Percentiles rank a stretch among this genome's conserved stretches.
These are phyloP conservation scores for Croton laevigatus DNA, from an alignment of 441 rosid genomes.

Conservation along the genomic window DNA sequence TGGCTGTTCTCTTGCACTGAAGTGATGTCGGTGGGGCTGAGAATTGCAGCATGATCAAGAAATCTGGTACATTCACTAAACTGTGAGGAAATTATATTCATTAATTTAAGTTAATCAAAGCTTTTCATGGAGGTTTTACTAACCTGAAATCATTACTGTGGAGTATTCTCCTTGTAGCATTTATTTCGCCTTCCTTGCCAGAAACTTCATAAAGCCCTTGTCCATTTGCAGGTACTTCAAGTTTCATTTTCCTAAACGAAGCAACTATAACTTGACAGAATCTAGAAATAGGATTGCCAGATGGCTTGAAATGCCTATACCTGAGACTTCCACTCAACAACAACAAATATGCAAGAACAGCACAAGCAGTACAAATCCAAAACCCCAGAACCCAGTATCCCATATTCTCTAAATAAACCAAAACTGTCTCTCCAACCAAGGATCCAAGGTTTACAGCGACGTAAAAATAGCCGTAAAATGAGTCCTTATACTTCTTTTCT, in stretches of 20 bases:
- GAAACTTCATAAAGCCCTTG: conserved; percentile 24
- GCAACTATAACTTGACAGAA: conserved; percentile 44
- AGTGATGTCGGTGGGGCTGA: conserved; percentile 16
- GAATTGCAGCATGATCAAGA: conserved; percentile 52
- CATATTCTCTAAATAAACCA: conserved; percentile 33
- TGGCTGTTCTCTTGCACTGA: not conserved
- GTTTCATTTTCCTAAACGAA: conserved; percentile 28
- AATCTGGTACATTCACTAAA: conserved; percentile 23
- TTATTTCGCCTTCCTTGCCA: conserved; percentile 16
- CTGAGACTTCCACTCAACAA: conserved; percentile 33
- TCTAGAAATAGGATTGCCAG: conserved; percentile 43
- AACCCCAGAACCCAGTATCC: conserved; percentile 39
- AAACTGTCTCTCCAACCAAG: conserved; percentile 32
- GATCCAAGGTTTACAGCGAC: conserved; percentile 41
- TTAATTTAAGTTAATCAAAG: not conserved
- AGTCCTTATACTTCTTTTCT: conserved; percentile 30
- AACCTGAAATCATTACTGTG: conserved; percentile 44
- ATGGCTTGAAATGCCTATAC: conserved; percentile 38
- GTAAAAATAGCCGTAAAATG: conserved; percentile 44
- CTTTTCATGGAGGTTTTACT: not conserved
- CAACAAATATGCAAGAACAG: conserved; percentile 26
- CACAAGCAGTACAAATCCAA: conserved; percentile 31
- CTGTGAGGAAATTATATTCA: not conserved
- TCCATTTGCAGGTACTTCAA: conserved; percentile 23
- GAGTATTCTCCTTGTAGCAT: conserved; percentile 27